Evolutionary conservation across 139 green algal species (phyloP), one percentile per base, ranked within the genome.

Genomic region (Penium margaritaceum): DNA sequence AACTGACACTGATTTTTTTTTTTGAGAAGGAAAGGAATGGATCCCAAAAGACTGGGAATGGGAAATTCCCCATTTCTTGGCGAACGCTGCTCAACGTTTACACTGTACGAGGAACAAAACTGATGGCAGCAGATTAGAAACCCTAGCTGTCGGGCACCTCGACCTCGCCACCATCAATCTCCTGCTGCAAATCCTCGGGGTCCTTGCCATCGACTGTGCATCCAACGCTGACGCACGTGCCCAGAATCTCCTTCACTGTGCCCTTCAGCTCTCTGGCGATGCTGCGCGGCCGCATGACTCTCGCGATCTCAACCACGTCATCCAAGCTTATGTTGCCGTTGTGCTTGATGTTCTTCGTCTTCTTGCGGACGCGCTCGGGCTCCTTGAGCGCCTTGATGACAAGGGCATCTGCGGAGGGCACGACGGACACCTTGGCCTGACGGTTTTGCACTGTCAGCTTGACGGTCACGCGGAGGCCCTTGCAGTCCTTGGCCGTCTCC

Each of bases 371-470:
- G 12, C 68, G 43, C 67, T 79, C 75, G 6, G 75, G 75, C 75
- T 81, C 75, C 68, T 81, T 99, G 17, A 99, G 86, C 0, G 94
- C 94, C 87, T 95, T 97, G 87, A 99, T 98, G 39, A 98, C 91
- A 62, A 99, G 84, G 15, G 95, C 86, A 29, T 87, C 90, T 35
- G 95, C 95, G 57, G 90, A 95, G 72, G 95, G 95, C 43, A 99
- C 88, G 30, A 99, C 95, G 0, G 90, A 92, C 44, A 96, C 91
- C 86, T 96, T 98, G 38, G 95, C 95, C 77, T 96, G 88, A 63
- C 95, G 86, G 86, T 99, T 99, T 81, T 98, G 93, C 58, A 99
- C 94, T 6, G 89, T 95, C 29, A 99, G 89, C 89, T 98, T 97
- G 51, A 95, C 88, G 17, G 95, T 99, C 58, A 99, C 91, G 64